A percentile compares a stretch with the other conserved stretches of the same genome.
Conservation (phyloP, 1,284 basidiomycete genomes). For the Moniliella sp. region DNA sequence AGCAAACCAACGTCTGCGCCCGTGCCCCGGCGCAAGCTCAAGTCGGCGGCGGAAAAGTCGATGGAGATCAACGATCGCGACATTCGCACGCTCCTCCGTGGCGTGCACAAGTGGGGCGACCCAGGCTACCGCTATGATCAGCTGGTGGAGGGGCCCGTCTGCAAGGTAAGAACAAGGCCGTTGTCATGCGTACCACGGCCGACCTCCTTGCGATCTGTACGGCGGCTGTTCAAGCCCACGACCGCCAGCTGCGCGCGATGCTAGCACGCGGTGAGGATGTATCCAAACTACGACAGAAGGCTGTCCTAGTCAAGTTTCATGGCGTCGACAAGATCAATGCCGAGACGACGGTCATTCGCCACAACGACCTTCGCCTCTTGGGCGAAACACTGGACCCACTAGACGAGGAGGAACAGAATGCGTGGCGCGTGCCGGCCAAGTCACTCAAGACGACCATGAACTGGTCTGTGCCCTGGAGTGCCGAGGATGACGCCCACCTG, state of each 20-base stretch:
- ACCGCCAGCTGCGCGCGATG: slow-evolving; percentile 37
- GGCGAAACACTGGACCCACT: slow-evolving; percentile 49
- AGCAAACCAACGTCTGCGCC: too few relatives aligned
- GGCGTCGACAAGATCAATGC: slow-evolving; percentile 86
- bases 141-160: slow-evolving; percentile 76
- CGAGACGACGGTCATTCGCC: slow-evolving; percentile 74
- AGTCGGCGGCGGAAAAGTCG: slow-evolving; percentile 65
- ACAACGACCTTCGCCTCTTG: slow-evolving; percentile 69
- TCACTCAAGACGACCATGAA: slow-evolving; percentile 70
- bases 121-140: slow-evolving; percentile 79
- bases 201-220: slow-evolving; percentile 72
- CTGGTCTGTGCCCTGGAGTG: slow-evolving; percentile 89
- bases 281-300: slow-evolving; percentile 53
- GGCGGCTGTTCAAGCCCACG: slow-evolving; percentile 61
- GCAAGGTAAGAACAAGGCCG: slow-evolving; percentile 73
- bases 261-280: slow-evolving; percentile 54
- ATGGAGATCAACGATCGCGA: slow-evolving; percentile 93
- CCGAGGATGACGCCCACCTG: slow-evolving; percentile 74
- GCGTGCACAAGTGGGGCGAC: slow-evolving; percentile 91
- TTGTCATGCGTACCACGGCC: slow-evolving; percentile 74
- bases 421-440: slow-evolving; percentile 43
- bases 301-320: slow-evolving; percentile 71
- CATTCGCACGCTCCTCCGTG: slow-evolving; percentile 78
- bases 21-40: too few relatives aligned
- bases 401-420: slow-evolving; percentile 41